Percentiles rank a stretch among this genome's conserved stretches.
Evolutionary conservation across 1,284 basidiomycete species (phyloP).

Genomic region (Cystobasidium slooffiae): DNA sequence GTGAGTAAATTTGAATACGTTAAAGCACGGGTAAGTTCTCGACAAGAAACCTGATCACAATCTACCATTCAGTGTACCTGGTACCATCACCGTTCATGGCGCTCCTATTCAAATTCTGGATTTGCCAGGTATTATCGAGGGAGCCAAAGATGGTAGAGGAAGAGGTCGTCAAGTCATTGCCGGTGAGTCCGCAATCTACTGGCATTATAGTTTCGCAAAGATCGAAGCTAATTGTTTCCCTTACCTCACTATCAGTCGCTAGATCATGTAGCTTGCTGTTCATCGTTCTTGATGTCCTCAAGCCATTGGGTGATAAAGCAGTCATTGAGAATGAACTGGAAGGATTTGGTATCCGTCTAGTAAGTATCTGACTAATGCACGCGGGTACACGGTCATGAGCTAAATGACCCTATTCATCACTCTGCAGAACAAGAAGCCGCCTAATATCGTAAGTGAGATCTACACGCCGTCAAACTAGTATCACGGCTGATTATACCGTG

Average conservation of each 20-base stretch:
- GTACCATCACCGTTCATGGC: constrained; percentile 92
- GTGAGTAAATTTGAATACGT: constrained; percentile 41
- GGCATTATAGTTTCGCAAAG: not conserved
- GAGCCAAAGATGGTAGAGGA: constrained; percentile 97
- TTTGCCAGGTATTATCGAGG: constrained; percentile 90
- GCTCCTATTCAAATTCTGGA: constrained; percentile 72
- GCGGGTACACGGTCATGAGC: constrained; percentile 56
- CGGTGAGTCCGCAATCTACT: constrained; percentile 63
- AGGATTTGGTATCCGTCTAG: constrained; percentile 71
- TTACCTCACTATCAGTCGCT: constrained; percentile 67
- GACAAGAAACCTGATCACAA: not conserved
- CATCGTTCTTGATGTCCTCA: constrained; percentile 96
- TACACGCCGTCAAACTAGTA: not conserved
- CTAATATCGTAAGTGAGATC: constrained; percentile 66
- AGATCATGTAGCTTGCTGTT: constrained; percentile 98
- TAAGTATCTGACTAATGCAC: constrained; percentile 48
- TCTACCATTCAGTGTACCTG: constrained; percentile 68
- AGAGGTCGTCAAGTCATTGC: constrained; percentile 94
- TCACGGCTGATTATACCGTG: not conserved
- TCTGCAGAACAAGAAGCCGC: constrained; percentile 92
- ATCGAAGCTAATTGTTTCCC: not conserved
- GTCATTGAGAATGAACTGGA: constrained; percentile 91
- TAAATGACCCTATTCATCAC: constrained; percentile 61
- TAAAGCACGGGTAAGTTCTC: too few species aligned
- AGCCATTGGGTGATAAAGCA: constrained; percentile 92